Percentiles rank a stretch among this genome's conserved stretches.
Evolutionary conservation across 2,329 filamentous ascomycete genomes (phyloP).

Genomic region (Tolypocladium pustulatum): DNA sequence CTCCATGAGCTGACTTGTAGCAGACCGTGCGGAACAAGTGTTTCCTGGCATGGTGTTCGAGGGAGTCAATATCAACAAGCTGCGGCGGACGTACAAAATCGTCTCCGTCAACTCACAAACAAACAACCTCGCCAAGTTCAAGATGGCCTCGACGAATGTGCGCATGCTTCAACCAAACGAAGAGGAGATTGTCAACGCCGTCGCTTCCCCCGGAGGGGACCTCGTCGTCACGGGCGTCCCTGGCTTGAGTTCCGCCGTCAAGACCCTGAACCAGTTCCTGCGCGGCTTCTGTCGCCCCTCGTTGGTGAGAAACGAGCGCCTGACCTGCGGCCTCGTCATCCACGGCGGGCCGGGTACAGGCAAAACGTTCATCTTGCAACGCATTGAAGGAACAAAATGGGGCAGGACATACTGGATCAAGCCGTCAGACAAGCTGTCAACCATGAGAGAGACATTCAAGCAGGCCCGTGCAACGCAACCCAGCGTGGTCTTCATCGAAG

Average conservation of each 20-base stretch:
- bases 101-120: slow-evolving; percentile 42
- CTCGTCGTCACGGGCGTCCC: slow-evolving; percentile 48
- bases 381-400: slow-evolving; percentile 60
- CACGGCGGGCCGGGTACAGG: slow-evolving; percentile 79
- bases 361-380: slow-evolving; percentile 64
- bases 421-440: slow-evolving; percentile 42
- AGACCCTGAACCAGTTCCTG: slow-evolving; percentile 57
- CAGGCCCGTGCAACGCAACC: slow-evolving; percentile 60
- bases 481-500: slow-evolving; percentile 70
- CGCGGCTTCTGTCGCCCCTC: slow-evolving; percentile 36
- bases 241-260: slow-evolving; percentile 55
- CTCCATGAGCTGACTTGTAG: not conserved
- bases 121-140: slow-evolving; percentile 33
- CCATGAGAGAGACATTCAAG: slow-evolving; percentile 58
- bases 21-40: slow-evolving; percentile 56
- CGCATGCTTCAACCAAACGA: slow-evolving; percentile 24
- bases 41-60: slow-evolving; percentile 63
- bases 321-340: slow-evolving; percentile 54
- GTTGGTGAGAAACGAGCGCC: slow-evolving; percentile 17
- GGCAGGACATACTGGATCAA: slow-evolving; percentile 54
- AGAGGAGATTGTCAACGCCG: slow-evolving; percentile 6
- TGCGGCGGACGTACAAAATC: slow-evolving; percentile 39
- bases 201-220: slow-evolving; percentile 14
- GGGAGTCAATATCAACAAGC: slow-evolving; percentile 29
- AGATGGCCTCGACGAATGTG: slow-evolving; percentile 23